Conservation (phyloP, 768 basidiomycete genomes). For the Scleroderma citrinum region DNA sequence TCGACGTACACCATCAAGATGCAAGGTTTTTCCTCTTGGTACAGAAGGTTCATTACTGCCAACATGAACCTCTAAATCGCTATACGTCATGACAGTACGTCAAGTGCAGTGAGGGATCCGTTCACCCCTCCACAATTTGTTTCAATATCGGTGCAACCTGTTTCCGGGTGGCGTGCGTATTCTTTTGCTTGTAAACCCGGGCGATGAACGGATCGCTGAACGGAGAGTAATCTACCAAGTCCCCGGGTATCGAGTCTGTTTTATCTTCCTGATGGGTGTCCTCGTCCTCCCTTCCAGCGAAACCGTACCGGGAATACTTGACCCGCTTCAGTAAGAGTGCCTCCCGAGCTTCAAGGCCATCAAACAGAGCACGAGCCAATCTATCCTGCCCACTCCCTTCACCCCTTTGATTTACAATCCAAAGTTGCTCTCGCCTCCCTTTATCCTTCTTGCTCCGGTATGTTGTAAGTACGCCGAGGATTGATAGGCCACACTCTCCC, state of each 20-base stretch:
- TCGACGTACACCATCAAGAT: too few relatives aligned
- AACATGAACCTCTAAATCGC: too few relatives aligned
- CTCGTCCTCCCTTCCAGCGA: constrained; percentile 11
- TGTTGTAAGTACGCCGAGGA: constrained; percentile 78
- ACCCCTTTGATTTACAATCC: constrained; percentile 48
- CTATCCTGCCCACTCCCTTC: constrained; percentile 7
- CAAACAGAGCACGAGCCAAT: constrained; percentile 42
- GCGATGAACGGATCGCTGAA: constrained; percentile 24
- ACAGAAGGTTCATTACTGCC: too few relatives aligned
- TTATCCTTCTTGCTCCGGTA: constrained; percentile 52
- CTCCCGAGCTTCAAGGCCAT: constrained; percentile 51
- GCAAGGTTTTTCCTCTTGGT: too few relatives aligned
- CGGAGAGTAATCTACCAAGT: constrained; percentile 13
- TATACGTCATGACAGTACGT: too few relatives aligned
- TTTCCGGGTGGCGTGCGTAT: constrained; percentile 58
- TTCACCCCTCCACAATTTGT: constrained; percentile 51
- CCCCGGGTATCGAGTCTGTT: constrained; percentile 18
- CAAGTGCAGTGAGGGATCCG: too few relatives aligned
- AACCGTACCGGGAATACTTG: constrained; percentile 18
- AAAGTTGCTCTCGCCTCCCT: constrained; percentile 60
- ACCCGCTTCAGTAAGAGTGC: constrained; percentile 47
- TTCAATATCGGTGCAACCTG: constrained; percentile 62
- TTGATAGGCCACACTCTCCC: constrained; percentile 51
- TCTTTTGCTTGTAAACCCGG: constrained; percentile 61
- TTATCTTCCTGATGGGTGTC: constrained; percentile 12